Conservation (phyloP, 495 filamentous ascomycete species). For the Hypoxylon lienhwacheense region DNA sequence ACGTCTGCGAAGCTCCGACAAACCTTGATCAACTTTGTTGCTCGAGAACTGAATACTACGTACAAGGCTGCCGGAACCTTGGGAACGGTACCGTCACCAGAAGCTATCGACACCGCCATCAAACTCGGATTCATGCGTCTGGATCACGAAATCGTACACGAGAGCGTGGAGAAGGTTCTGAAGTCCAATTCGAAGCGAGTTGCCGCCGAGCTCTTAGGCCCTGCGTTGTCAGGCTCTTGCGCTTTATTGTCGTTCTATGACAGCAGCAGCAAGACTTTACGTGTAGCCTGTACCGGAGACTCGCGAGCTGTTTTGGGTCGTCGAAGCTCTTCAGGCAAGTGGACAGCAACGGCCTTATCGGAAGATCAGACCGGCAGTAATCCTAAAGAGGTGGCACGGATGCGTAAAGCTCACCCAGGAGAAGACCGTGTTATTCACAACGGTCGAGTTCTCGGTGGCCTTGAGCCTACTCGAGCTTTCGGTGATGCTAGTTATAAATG, state of each 20-base stretch:
- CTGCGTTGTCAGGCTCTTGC: conserved; percentile 92
- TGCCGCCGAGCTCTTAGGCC: conserved; percentile 88
- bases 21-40: conserved; percentile 86
- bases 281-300: conserved; percentile 93
- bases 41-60: conserved; percentile 88
- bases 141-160: conserved; percentile 90
- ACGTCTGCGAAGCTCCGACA: conserved; percentile 96
- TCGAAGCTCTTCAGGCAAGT: conserved; percentile 76
- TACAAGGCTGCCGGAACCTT: conserved; percentile 71
- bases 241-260: conserved; percentile 97
- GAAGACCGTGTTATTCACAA: conserved; percentile 83
- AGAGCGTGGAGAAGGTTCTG: conserved; percentile 82
- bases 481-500: conserved; percentile 98
- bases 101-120: conserved; percentile 85
- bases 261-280: conserved; percentile 74
- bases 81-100: conserved; percentile 64
- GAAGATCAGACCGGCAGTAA: conserved; percentile 92
- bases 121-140: conserved; percentile 86
- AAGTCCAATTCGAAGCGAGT: conserved; percentile 82
- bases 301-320: conserved; percentile 91
- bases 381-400: conserved; percentile 74
- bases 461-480: conserved; percentile 92
- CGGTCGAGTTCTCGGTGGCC: conserved; percentile 84
- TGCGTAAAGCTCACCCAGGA: conserved; percentile 82
- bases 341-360: conserved; percentile 86